Evolutionary conservation across 208 protist species (phyloP).

Genomic region (Trichomonas tenax): DNA sequence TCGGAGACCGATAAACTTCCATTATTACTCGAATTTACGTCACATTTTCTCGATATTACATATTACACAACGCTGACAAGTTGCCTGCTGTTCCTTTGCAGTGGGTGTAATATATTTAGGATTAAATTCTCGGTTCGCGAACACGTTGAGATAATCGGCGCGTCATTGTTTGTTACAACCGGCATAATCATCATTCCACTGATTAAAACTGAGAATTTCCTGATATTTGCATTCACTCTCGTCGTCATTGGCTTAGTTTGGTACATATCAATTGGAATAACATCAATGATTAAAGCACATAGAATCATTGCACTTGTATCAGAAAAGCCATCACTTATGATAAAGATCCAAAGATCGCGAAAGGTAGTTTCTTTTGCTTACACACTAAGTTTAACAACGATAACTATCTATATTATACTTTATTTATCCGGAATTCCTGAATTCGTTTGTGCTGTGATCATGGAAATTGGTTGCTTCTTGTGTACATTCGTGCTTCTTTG

Average conservation of each 20-base stretch:
- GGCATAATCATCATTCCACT: not conserved
- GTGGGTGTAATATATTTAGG: not conserved
- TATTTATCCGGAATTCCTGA: not conserved
- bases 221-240: not conserved
- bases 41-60: not conserved
- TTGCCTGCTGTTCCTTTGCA: not conserved
- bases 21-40: not conserved
- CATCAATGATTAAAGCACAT: not conserved
- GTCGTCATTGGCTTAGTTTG: not conserved
- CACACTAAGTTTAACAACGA: not conserved
- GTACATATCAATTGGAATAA: not conserved
- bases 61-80: not conserved
- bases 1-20: not conserved
- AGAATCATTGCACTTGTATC: not conserved
- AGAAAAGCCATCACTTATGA: not conserved
- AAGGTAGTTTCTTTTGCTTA: not conserved
- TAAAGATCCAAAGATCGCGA: not conserved
- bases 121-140: not conserved
- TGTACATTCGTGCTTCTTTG: not conserved
- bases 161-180: not conserved
- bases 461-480: not conserved
- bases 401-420: not conserved
- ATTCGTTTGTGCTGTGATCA: not conserved
- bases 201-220: not conserved
- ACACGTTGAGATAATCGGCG: not conserved